Percentiles rank a stretch among this genome's conserved stretches.
phyloP scores from a whole-genome alignment of 1,284 basidiomycete species.

The Fomitopsis palustris region DNA sequence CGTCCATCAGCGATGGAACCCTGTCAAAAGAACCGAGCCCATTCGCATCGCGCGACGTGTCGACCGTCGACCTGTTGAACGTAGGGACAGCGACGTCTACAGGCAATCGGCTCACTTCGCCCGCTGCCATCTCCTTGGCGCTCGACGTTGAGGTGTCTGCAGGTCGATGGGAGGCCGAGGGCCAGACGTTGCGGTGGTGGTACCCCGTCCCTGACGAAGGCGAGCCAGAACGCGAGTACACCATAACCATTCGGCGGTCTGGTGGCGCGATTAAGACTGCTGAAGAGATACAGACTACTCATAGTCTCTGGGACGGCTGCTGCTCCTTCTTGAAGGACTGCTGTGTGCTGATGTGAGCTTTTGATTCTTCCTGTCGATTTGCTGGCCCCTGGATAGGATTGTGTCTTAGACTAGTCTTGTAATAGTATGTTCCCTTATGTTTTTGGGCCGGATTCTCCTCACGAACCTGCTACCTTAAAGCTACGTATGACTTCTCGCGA shows the following conservation, averaged over 20 bases:
- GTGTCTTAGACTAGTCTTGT: too few species aligned
- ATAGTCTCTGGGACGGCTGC: slow-evolving; percentile 4
- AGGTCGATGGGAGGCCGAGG: slow-evolving; percentile 67
- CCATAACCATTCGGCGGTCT: slow-evolving; percentile 60
- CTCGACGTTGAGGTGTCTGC: slow-evolving; percentile 55
- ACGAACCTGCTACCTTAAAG: too few species aligned
- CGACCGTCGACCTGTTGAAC: neutral
- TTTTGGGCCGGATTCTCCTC: too few species aligned
- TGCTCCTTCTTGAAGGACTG: slow-evolving; percentile 9
- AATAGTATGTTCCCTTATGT: too few species aligned
- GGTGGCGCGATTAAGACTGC: slow-evolving; percentile 55
- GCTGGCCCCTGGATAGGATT: too few species aligned
- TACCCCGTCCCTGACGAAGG: slow-evolving; percentile 63
- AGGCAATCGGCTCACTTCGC: slow-evolving; percentile 8
- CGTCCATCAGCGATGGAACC: neutral
- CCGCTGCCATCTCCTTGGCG: slow-evolving; percentile 25
- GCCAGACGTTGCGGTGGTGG: slow-evolving; percentile 82
- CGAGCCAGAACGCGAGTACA: slow-evolving; percentile 49
- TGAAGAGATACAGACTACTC: slow-evolving; percentile 8
- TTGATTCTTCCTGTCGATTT: neutral
- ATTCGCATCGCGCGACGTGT: slow-evolving; percentile 6
- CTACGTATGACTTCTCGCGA: too few species aligned
- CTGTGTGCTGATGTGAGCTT: slow-evolving; percentile 15
- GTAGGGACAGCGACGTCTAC: neutral
- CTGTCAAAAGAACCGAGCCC: slow-evolving; percentile 17